These are phyloP conservation scores for Ammopiptanthus mongolicus DNA, from an alignment of 306 rosid species.

Conservation along the genomic window DNA sequence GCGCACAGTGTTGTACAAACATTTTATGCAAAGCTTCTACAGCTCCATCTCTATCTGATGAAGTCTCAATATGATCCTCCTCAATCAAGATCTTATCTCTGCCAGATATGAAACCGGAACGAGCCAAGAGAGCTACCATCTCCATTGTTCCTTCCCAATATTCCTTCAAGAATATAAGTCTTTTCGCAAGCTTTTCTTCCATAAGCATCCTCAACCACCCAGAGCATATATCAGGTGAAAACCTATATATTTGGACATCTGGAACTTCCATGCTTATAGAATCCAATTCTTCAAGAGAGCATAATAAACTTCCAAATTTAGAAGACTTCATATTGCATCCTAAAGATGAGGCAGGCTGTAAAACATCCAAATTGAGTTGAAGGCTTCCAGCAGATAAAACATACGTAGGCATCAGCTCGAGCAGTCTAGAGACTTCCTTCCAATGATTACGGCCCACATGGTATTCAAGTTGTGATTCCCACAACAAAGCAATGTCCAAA, in stretches of 20 bases:
- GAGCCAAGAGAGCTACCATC: slow-evolving; percentile 65
- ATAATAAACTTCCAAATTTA: slow-evolving; percentile 52
- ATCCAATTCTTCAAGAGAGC: slow-evolving; percentile 81
- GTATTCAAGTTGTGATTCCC: slow-evolving; percentile 96
- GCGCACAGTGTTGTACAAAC: slow-evolving; percentile 66
- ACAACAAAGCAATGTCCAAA: slow-evolving; percentile 51
- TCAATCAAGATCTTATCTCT: slow-evolving; percentile 21
- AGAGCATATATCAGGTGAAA: slow-evolving; percentile 53
- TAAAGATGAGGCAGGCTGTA: slow-evolving; percentile 47
- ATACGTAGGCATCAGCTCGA: slow-evolving; percentile 62
- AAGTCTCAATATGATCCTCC: slow-evolving; percentile 47
- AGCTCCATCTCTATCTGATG: slow-evolving; percentile 34
- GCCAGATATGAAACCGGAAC: slow-evolving; percentile 66
- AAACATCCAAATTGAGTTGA: slow-evolving; percentile 78
- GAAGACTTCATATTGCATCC: slow-evolving; percentile 50
- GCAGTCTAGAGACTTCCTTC: slow-evolving; percentile 66
- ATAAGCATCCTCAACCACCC: slow-evolving; percentile 71
- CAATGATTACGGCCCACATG: slow-evolving; percentile 62
- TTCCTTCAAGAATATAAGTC: slow-evolving; percentile 75
- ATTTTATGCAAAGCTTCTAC: slow-evolving; percentile 66
- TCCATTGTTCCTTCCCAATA: slow-evolving; percentile 85
- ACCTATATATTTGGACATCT: slow-evolving; percentile 56
- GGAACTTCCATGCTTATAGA: slow-evolving; percentile 68
- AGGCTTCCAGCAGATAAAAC: slow-evolving; percentile 61
- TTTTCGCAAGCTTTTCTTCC: slow-evolving; percentile 75